phyloP scores from a whole-genome alignment of 2,329 filamentous ascomycete species.

The Dactylellina cionopaga region DNA sequence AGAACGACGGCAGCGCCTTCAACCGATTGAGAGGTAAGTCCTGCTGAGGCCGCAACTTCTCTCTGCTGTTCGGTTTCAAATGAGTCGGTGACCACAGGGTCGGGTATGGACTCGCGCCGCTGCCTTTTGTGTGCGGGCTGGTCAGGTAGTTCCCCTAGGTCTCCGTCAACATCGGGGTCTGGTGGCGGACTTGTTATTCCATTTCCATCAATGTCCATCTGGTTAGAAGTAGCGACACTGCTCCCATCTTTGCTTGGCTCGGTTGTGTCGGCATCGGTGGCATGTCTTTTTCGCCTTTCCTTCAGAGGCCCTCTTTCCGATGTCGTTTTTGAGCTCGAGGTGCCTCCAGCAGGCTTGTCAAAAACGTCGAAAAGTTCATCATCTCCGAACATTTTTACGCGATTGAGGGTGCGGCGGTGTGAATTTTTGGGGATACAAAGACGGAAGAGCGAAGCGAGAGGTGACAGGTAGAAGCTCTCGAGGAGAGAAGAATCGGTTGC shows the following conservation, averaged over 20 bases:
- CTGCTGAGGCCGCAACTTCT: constrained; percentile 83
- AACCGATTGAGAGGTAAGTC: constrained; percentile 69
- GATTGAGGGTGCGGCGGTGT: no score
- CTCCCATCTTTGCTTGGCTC: constrained; percentile 36
- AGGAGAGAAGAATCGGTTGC: no score
- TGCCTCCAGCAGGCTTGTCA: constrained; percentile 68
- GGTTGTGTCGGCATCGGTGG: constrained; percentile 58
- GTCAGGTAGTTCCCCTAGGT: constrained; percentile 57
- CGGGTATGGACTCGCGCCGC: constrained; percentile 70
- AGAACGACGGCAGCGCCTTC: constrained; percentile 79
- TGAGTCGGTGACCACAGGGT: constrained; percentile 86
- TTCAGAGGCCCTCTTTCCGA: constrained; percentile 63
- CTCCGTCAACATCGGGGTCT: constrained; percentile 60
- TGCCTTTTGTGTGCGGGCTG: constrained; percentile 64
- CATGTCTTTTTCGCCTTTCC: constrained; percentile 79
- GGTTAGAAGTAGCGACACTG: constrained; percentile 55
- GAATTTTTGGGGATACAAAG: no score
- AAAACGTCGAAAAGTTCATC: constrained; percentile 87
- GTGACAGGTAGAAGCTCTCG: no score
- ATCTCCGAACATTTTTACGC: constrained; percentile 56
- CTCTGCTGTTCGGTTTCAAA: constrained; percentile 95
- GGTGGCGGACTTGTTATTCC: constrained; percentile 56
- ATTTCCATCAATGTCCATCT: constrained; percentile 59
- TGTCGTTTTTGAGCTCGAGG: constrained; percentile 58
- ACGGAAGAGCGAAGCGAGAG: no score